phyloP scores from a whole-genome alignment of 1,139 yeast genomes.

The Kazachstania sp. region DNA sequence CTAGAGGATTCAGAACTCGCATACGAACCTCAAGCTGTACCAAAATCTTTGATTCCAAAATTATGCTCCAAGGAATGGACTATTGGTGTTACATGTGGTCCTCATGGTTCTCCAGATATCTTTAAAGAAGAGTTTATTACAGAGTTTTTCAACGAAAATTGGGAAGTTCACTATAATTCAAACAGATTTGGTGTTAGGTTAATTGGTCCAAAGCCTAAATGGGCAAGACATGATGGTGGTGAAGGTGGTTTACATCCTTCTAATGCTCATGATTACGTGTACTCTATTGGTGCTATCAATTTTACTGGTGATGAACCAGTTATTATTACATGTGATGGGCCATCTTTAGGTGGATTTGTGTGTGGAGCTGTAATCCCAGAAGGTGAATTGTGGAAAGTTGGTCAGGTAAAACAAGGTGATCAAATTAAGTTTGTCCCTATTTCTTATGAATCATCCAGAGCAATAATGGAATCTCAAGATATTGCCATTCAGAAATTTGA shows the following conservation, averaged over 20 bases:
- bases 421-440: slow-evolving; percentile 71
- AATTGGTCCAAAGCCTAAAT: slow-evolving; percentile 89
- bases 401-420: slow-evolving; percentile 95
- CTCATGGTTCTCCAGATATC: slow-evolving; percentile 95
- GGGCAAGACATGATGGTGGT: slow-evolving; percentile 98
- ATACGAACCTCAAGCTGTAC: slow-evolving; percentile 52
- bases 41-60: slow-evolving; percentile 51
- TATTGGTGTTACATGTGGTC: slow-evolving; percentile 93
- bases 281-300: slow-evolving; percentile 91
- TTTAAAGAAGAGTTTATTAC: slow-evolving; percentile 67
- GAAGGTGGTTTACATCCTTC: slow-evolving; percentile 98
- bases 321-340: slow-evolving; percentile 93
- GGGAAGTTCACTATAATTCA: slow-evolving; percentile 96
- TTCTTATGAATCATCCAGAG: slow-evolving; percentile 56
- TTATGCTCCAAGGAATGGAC: slow-evolving; percentile 54
- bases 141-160: slow-evolving; percentile 63
- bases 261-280: slow-evolving; percentile 94
- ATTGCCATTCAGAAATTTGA: slow-evolving; percentile 34
- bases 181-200: slow-evolving; percentile 93
- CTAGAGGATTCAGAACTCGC: slow-evolving; percentile 67
- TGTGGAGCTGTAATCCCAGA: slow-evolving; percentile 94
- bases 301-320: slow-evolving; percentile 99
- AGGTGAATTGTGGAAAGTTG: slow-evolving; percentile 97
- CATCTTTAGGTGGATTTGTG: slow-evolving; percentile 94
- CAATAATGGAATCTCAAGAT: slow-evolving; percentile 55